Conservation (phyloP, 2,329 filamentous ascomycete genomes). For the Xylariomycetidae sp. region DNA sequence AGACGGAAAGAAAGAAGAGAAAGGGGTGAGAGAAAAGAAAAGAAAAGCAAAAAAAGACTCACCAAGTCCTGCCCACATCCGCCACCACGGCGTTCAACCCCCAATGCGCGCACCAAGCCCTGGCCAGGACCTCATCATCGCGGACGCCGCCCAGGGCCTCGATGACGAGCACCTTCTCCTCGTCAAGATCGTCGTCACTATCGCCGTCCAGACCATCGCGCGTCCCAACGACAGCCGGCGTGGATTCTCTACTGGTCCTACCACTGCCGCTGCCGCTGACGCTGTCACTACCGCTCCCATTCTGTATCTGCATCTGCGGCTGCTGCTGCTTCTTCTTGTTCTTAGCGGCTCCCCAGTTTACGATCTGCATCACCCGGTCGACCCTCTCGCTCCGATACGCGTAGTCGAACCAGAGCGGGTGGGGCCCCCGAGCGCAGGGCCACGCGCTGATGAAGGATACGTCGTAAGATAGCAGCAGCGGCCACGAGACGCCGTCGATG, state of each 20-base stretch:
- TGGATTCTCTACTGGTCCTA: slow-evolving; percentile 17
- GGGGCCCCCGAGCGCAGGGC: slow-evolving; percentile 59
- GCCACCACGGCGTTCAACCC: slow-evolving; percentile 67
- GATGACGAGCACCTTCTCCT: slow-evolving; percentile 65
- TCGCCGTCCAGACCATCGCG: slow-evolving; percentile 13
- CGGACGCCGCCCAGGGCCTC: slow-evolving; percentile 69
- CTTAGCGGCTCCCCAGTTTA: slow-evolving; percentile 59
- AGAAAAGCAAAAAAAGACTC: slow-evolving; percentile 26
- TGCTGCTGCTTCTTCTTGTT: slow-evolving; percentile 5
- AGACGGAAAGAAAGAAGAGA: slow-evolving; percentile 3
- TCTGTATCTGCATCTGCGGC: too few relatives aligned
- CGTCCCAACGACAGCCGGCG: slow-evolving; percentile 17
- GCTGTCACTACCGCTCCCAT: slow-evolving; percentile 12
- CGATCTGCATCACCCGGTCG: slow-evolving; percentile 61
- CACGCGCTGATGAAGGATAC: slow-evolving; percentile 63
- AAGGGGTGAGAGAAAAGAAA: slow-evolving; percentile 1
- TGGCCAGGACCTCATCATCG: slow-evolving; percentile 72
- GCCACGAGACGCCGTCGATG: slow-evolving; percentile 59
- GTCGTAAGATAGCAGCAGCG: slow-evolving; percentile 57
- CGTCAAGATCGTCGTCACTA: slow-evolving; percentile 39
- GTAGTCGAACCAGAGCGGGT: slow-evolving; percentile 71
- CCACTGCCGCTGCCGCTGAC: slow-evolving; percentile 11
- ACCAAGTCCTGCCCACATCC: slow-evolving; percentile 65
- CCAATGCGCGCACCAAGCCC: slow-evolving; percentile 75
- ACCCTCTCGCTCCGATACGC: slow-evolving; percentile 53